Conservation (phyloP, 2,329 filamentous ascomycete species). For the Ceratocystis harringtonii region DNA sequence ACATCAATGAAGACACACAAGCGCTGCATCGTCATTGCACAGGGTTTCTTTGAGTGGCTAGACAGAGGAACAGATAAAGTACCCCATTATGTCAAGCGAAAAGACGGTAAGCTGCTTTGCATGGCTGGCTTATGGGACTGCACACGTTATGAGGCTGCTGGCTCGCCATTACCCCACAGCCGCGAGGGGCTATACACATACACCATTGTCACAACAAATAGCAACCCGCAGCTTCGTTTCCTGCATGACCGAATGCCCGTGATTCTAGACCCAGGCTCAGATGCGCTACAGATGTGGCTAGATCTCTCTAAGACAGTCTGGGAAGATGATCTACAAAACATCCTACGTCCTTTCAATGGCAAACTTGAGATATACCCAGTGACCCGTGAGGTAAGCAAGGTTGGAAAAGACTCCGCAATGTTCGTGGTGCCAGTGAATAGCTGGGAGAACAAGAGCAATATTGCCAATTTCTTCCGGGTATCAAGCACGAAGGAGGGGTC, state of each 20-base stretch:
- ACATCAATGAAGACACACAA: conserved; percentile 78
- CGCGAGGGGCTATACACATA: conserved; percentile 68
- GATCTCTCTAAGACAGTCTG: conserved; percentile 59
- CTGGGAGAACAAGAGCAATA: conserved; percentile 80
- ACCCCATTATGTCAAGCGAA: conserved; percentile 69
- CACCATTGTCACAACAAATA: conserved; percentile 81
- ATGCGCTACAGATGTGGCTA: conserved; percentile 59
- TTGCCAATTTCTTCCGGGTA: conserved; percentile 79
- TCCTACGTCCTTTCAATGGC: conserved; percentile 66
- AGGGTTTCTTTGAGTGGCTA: conserved; percentile 95
- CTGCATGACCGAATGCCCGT: conserved; percentile 95
- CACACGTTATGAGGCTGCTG: conserved; percentile 57
- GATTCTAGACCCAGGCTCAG: conserved; percentile 62
- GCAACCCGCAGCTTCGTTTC: conserved; percentile 69
- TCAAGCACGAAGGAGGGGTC: conserved; percentile 25
- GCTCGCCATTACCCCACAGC: conserved; percentile 22
- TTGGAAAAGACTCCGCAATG: conserved; percentile 72
- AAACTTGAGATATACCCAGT: conserved; percentile 78
- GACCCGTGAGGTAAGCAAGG: conserved; percentile 78
- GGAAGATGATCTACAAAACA: conserved; percentile 59
- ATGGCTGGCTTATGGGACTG: conserved; percentile 89
- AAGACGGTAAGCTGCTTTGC: conserved; percentile 71
- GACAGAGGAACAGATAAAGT: conserved; percentile 70
- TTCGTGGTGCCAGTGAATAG: conserved; percentile 76
- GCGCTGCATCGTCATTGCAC: conserved; percentile 71